Evolutionary conservation across 148 eudicot species (phyloP), one percentile per base, ranked within the genome.

Genomic region (Dysphania ambrosioides): DNA sequence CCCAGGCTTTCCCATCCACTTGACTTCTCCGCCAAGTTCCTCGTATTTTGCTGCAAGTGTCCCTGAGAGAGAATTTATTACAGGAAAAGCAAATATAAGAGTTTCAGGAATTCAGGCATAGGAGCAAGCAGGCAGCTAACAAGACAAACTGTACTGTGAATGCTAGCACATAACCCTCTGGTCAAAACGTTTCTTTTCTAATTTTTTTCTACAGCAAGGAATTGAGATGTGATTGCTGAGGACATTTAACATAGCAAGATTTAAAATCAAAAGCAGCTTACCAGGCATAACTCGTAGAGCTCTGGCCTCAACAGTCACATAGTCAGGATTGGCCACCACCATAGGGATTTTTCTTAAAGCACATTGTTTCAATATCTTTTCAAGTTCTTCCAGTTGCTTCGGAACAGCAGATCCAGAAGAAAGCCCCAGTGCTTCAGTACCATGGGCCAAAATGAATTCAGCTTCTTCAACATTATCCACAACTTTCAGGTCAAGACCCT

Each of bases 271-370:
- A 66, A 70, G 26, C 10, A 66, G 72, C 77, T 66, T 82, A 93
- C 98, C 98, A 65, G 98, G 98, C 98, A 94, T 94, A 68, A 94
- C 89, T 58, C 88, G 85, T 4, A 94, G 74, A 80, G 85, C 87
- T 87, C 97, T 84, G 66, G 92, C 98, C 84, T 94, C 98, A 61
- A 94, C 98, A 56, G 98, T 94, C 47, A 94, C 98, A 83, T 73
- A 94, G 78, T 94, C 98, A 21, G 97, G 98, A 88, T 94, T 94
- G 56, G 98, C 98, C 35, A 94, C 97, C 31, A 91, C 93, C 98
- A 94, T 91, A 24, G 98, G 98, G 58, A 94, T 90, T 68, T 80
- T 83, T 79, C 88, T 89, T 49, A 79, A 79, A 58, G 85, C 93
- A 85, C 91, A 87, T 73, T 84, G 83, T 74, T 85, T 90, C 79